phyloP scores from a whole-genome alignment of 257 asterid genomes.

The Lantana camara region DNA sequence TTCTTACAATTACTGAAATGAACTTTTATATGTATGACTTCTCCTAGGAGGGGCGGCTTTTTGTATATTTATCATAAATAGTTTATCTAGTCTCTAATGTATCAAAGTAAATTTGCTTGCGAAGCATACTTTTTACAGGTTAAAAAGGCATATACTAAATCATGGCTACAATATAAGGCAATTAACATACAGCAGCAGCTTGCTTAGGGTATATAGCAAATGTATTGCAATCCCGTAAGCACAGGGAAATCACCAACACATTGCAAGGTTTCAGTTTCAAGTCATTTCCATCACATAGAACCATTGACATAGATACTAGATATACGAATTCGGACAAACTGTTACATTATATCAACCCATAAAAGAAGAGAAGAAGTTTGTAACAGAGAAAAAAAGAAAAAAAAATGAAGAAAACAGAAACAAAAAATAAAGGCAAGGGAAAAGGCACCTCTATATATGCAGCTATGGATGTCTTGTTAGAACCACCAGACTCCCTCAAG shows the following conservation, averaged over 20 bases:
- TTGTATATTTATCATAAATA: too few species aligned
- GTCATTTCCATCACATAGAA: neutral
- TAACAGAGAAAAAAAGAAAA: slow-evolving; percentile 6
- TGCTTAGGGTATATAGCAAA: neutral
- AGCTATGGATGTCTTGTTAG: slow-evolving; percentile 83
- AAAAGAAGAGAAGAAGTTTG: too few species aligned
- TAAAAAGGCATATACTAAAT: neutral
- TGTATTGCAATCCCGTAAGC: neutral
- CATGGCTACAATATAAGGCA: slow-evolving; percentile 8
- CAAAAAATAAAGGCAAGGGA: slow-evolving; percentile 11
- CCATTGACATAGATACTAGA: neutral
- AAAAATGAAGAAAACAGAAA: slow-evolving; percentile 24
- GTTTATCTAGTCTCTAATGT: too few species aligned
- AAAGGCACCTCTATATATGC: slow-evolving; percentile 80
- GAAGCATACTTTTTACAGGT: too few species aligned
- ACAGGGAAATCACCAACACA: slow-evolving; percentile 16
- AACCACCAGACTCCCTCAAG: slow-evolving; percentile 84
- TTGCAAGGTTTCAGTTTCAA: neutral
- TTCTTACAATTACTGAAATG: too few species aligned
- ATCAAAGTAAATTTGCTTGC: too few species aligned
- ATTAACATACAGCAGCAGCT: slow-evolving; percentile 7
- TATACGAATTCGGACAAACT: slow-evolving; percentile 16
- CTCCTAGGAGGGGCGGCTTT: too few species aligned
- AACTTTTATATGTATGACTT: too few species aligned
- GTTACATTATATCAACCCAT: slow-evolving; percentile 11